Evolutionary conservation across 495 filamentous ascomycete genomes (phyloP), one percentile per base, ranked within the genome.

Genomic region (Lophium mytilinum): DNA sequence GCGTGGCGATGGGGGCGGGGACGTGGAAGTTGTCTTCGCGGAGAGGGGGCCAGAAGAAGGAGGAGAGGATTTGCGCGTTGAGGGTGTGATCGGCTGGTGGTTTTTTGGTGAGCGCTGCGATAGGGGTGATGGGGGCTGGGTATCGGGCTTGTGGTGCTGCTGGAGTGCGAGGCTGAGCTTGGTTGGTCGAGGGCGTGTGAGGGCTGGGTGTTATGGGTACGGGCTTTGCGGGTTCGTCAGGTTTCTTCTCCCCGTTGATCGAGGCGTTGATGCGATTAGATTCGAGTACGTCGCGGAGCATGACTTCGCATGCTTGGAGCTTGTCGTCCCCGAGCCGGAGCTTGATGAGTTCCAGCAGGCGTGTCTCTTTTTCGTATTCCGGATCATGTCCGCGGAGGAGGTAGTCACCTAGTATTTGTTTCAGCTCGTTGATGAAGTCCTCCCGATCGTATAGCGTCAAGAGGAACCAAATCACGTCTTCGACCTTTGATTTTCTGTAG

Each of bases 341-440:
- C 71, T 95, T 97, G 43, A 98, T 79, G 7, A 97, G 76, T 50
- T 95, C 86, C 4, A 97, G 80, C 6, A 96, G 90, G 5, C 80
- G 76, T 17, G 82, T 79, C 63, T 96, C 91, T 70, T 87, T 85
- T 45, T 88, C 82, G 57, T 85, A 92, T 9, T 82, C 75, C 0
- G 75, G 67, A 50, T 85, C 82, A n/a, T 84, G 80, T 41, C 80
- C 81, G 0, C 60, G 37, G 34, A 99, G 76, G 18, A 99, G 73
- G 35, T 89, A 83, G 53, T 91, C 88, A 2, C 86, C 88, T 10
- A 99, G 76, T 46, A 95, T 85, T 18, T 78, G 81, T 59, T 92
- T 87, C 61, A 99, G 84, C 69, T 97, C 94, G 66, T 90, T 92
- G 67, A 96, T 89, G 68, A 97, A 96, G 1, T 88, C 81, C 86